These are phyloP conservation scores for Leptoxyphium fumago DNA, from an alignment of 2,329 filamentous ascomycete species.

Conservation along the genomic window DNA sequence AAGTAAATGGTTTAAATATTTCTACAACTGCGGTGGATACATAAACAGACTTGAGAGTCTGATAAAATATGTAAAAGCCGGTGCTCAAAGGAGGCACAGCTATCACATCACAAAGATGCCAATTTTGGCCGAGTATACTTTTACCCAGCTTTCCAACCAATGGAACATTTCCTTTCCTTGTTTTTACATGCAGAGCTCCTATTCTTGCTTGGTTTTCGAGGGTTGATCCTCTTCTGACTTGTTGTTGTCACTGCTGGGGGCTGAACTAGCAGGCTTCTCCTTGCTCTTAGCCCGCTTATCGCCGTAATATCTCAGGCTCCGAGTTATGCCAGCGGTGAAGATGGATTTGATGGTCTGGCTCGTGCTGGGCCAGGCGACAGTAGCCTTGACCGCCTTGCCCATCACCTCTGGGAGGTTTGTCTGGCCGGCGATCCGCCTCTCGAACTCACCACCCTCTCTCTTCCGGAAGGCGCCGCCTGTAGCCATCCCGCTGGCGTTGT, in stretches of 20 bases:
- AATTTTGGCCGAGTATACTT: too few relatives aligned
- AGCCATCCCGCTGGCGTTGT: conserved; percentile 31
- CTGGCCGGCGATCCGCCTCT: conserved; percentile 67
- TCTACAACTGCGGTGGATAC: too few relatives aligned
- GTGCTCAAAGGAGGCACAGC: too few relatives aligned
- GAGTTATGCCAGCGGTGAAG: conserved; percentile 58
- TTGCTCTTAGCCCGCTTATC: conserved; percentile 52
- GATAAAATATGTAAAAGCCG: too few relatives aligned
- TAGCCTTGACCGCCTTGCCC: conserved; percentile 64
- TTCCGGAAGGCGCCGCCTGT: conserved; percentile 39
- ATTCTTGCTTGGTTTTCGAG: too few relatives aligned
- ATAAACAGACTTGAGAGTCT: too few relatives aligned
- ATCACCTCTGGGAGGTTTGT: conserved; percentile 57
- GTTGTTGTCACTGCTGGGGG: neutral
- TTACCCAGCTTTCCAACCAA: too few relatives aligned
- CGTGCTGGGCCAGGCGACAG: conserved; percentile 83
- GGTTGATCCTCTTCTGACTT: too few relatives aligned
- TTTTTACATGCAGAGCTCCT: too few relatives aligned
- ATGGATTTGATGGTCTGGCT: conserved; percentile 74
- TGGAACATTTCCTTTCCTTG: too few relatives aligned
- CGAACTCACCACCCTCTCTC: conserved; percentile 69
- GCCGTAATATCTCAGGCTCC: conserved; percentile 58
- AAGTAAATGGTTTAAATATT: too few relatives aligned
- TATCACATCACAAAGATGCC: too few relatives aligned
- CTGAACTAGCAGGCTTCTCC: conserved; percentile 7